Evolutionary conservation across 257 asterid genomes (phyloP), one percentile per base, ranked within the genome.

Genomic region (Echites panduratus): DNA sequence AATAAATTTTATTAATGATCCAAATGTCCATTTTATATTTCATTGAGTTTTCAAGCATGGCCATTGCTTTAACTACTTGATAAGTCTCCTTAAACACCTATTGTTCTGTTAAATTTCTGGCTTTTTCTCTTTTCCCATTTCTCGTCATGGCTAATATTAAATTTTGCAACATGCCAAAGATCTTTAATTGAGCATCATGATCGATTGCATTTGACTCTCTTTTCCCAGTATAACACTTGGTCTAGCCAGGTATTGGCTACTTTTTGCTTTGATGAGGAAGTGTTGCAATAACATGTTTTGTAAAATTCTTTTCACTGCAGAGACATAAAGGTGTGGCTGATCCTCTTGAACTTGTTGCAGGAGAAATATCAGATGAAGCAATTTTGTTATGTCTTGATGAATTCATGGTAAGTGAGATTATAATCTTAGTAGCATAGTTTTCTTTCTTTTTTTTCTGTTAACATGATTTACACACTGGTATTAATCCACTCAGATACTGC

Each of bases 311-410:
- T 8, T 75, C 79, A 72, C 78, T 78, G 77, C 90, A 94, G 97
- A 94, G 83, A 84, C 99, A 94, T 81, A 91, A 72, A 80, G 97
- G 96, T 48, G 92, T 91, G 24, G 68, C 96, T 4, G 97, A 94
- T 87, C 99, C 99, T 59, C 77, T 94, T 54, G 97, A 94, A 86
- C 96, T 82, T 73, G 98, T 93, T 83, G 96, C 98, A 1, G 92
- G 89, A 75, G 97, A 93, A 78, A 81, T 93, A 52, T 86, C 92
- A 16, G 97, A 94, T 48, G 96, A 91, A 84, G 76, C 99, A 57
- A 85, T 90, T 75, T 83, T 94, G 81, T 79, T 94, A 71, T 94
- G 99, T 78, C 95, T 94, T 41, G 99, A 94, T 68, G 99, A 94
- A 78, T 94, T 94, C 80, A 91, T 94, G 96, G 97, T 91, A 86